Percentiles rank a stretch among this genome's conserved stretches.
phyloP scores from a whole-genome alignment of 2,329 filamentous ascomycete species.

The Ophiostoma ulmi region DNA sequence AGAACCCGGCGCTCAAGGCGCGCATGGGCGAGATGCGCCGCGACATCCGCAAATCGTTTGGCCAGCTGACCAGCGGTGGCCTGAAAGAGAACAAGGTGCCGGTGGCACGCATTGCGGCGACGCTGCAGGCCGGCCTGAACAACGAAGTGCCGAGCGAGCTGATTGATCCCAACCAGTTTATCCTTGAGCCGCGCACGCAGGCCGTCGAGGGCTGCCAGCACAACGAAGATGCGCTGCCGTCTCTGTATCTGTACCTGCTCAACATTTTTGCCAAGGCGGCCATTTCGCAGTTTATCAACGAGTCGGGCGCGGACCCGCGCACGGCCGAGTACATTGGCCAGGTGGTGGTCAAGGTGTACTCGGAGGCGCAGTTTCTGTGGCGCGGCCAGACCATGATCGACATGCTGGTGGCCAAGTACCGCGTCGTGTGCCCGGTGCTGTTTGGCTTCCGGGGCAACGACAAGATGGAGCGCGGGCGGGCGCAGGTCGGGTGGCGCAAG shows the following conservation, averaged over 20 bases:
- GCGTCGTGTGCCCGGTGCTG: slow-evolving; percentile 72
- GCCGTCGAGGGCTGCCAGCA: slow-evolving; percentile 39
- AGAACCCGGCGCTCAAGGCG: slow-evolving; percentile 55
- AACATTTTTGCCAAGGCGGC: slow-evolving; percentile 66
- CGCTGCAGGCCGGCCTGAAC: slow-evolving; percentile 49
- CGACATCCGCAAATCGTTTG: slow-evolving; percentile 64
- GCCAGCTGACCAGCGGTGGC: slow-evolving; percentile 61
- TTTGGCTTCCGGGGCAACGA: slow-evolving; percentile 79
- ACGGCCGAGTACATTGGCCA: slow-evolving; percentile 69
- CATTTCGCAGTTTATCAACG: slow-evolving; percentile 59
- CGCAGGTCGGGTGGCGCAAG: slow-evolving; percentile 68
- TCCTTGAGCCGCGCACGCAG: slow-evolving; percentile 38
- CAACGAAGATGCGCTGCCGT: slow-evolving; percentile 48
- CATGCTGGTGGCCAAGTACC: slow-evolving; percentile 76
- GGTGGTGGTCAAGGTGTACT: slow-evolving; percentile 63
- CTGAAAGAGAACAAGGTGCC: slow-evolving; percentile 39
- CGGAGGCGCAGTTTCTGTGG: slow-evolving; percentile 57
- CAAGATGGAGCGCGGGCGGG: slow-evolving; percentile 61
- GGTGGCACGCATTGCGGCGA: slow-evolving; percentile 46
- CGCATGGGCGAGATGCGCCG: slow-evolving; percentile 67
- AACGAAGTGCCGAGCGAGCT: slow-evolving; percentile 44
- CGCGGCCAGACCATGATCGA: slow-evolving; percentile 65
- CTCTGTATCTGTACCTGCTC: slow-evolving; percentile 64
- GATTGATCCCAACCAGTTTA: slow-evolving; percentile 50
- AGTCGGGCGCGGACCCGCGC: slow-evolving; percentile 54